These are phyloP conservation scores for Gaultheria prostrata DNA, from an alignment of 148 eudicot species.

Conservation along the genomic window DNA sequence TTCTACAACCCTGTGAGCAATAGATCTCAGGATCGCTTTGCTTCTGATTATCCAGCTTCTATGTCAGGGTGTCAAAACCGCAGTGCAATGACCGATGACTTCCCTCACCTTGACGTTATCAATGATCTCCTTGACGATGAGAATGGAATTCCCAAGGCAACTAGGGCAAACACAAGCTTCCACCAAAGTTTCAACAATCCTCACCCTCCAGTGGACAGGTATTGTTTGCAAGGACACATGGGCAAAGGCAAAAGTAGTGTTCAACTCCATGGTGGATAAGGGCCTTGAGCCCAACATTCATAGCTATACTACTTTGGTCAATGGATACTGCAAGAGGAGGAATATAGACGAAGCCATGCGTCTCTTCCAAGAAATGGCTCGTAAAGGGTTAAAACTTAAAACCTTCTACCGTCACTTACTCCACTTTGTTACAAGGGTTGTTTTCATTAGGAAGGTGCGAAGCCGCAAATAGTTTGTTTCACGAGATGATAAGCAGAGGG, in stretches of 20 bases:
- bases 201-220: constrained; percentile 31
- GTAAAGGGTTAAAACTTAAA: constrained; percentile 15
- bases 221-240: constrained; percentile 18
- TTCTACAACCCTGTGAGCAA: constrained; percentile 34
- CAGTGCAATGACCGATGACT: constrained; percentile 59
- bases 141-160: constrained; percentile 34
- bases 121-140: constrained; percentile 92
- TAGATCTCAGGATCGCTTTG: constrained; percentile 37
- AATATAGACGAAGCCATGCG: neutral
- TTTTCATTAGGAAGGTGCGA: neutral
- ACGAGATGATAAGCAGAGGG: neutral
- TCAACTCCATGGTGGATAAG: constrained; percentile 1
- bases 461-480: neutral
- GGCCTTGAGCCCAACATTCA: constrained; percentile 1
- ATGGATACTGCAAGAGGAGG: constrained; percentile 15
- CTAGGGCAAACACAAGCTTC: constrained; percentile 27
- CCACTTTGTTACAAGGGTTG: neutral
- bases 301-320: constrained; percentile 10
- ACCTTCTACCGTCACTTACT: neutral
- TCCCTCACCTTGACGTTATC: constrained; percentile 95
- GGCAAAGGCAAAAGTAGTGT: constrained; percentile 15
- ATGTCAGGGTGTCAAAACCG: constrained; percentile 62
- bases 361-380: neutral
- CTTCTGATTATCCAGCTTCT: constrained; percentile 40
- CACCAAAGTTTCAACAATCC: constrained; percentile 42